phyloP scores from a whole-genome alignment of 495 filamentous ascomycete genomes.

The Acidiella bohemica region DNA sequence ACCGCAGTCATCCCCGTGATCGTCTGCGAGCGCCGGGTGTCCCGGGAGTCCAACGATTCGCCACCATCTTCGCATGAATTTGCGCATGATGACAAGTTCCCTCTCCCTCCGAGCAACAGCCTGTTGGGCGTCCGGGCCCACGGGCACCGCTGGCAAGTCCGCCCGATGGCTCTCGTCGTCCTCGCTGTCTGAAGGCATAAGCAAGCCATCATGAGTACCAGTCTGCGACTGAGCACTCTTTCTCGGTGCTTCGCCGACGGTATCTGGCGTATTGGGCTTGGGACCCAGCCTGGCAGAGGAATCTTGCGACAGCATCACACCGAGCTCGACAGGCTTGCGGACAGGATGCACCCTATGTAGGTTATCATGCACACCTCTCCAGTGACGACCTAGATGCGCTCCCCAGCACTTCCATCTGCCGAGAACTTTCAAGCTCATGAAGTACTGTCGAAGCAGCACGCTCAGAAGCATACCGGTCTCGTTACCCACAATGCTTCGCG shows the following conservation, averaged over 20 bases:
- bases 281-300: too few relatives aligned
- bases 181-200: slow-evolving; percentile 15
- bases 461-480: slow-evolving; percentile 77
- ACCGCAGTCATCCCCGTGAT: slow-evolving; percentile 41
- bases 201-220: neutral
- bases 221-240: neutral
- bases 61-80: slow-evolving; percentile 62
- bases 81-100: slow-evolving; percentile 32
- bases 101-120: slow-evolving; percentile 9
- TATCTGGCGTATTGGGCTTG: neutral
- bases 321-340: slow-evolving; percentile 12
- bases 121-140: slow-evolving; percentile 2
- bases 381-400: slow-evolving; percentile 43
- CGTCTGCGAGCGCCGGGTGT: slow-evolving; percentile 31
- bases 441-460: slow-evolving; percentile 76
- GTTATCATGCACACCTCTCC: slow-evolving; percentile 44
- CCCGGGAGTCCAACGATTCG: slow-evolving; percentile 46
- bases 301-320: slow-evolving; percentile 4
- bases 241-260: slow-evolving; percentile 10
- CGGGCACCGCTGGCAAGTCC: slow-evolving; percentile 20
- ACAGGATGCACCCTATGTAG: slow-evolving; percentile 32
- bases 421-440: slow-evolving; percentile 66
- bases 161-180: slow-evolving; percentile 23
- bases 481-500: slow-evolving; percentile 65
- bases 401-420: slow-evolving; percentile 61